Base-by-base conservation (phyloP, 2,329 filamentous ascomycete genomes). In the Alternaria ventricosa region DNA sequence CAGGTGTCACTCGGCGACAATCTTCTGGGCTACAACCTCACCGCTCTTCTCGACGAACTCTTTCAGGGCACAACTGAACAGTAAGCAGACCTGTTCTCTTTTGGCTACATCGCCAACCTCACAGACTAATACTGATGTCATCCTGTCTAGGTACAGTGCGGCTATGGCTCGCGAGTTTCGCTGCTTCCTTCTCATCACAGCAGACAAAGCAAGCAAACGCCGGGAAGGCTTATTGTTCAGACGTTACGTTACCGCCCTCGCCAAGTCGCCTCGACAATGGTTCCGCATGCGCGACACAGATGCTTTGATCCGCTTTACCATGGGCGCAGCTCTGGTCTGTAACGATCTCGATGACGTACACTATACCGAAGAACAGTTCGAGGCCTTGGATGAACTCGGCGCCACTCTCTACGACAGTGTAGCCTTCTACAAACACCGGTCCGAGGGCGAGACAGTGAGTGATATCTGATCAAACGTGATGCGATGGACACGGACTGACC, bases 261-360 rank as follows among this genome's bases (percentile, higher is more conserved):
- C 72, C 11, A 43, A 55, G 8, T 71, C 68, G 0, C 78, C 78
- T 0, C 43, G 63, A 47, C 55, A 59, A 15, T 61, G 75, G 74
- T 79, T 80, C 66, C 76, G 78, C 8, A 59, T 79, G 43, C 75
- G 78, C 10, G 78, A 80, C 61, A 70, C 68, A 33, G 77, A 80
- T 62, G 77, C 75, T 13, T 63, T 80, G 1, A 65, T 65, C 12
- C 71, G 78, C 18, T 79, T 77, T 64, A 74, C 75, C 9, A 72
- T 80, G 27, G 75, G 69, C 5, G 68, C 71, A 6, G 75, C 78
- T 0, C 63, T 80, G 20, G 72, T 68, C 1, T 79, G 77, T 66
- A 79, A 78, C 46, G 74, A 79, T 44, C 13, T 75, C 27, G 67
- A 71, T 49, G 59, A 72, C 54, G 55, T 72, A 10, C 23, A 28